Evolutionary conservation across 371 early-diverging fungal genomes (phyloP), one percentile per base, ranked within the genome.

Genomic region (Mucor racemosus): DNA sequence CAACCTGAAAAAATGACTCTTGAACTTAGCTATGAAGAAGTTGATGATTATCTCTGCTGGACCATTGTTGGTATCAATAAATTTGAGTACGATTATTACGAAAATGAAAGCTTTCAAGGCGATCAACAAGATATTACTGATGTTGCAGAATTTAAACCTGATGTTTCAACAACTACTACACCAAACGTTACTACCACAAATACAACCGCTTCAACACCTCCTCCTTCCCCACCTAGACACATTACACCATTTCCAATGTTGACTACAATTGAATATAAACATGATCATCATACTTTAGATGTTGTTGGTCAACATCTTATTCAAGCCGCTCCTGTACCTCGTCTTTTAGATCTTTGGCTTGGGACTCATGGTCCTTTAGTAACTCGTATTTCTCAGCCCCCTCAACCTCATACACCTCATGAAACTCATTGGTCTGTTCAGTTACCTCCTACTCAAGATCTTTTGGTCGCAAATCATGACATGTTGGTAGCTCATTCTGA

Each of bases 21-120:
- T 21, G 71, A 68, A 26, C 26, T 69, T 4, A 58, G 60, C 40
- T 33, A 58, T 38, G 77, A 76, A 59, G 71, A 70, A 36, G 75
- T 92, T 14, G 91, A 92, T 70, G 93, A 94, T 65, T 88, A 88
- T 74, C 81, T 91, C 42, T 94, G 93, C 77, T 94, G 94, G 94
- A 94, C 94, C 6, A 92, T 93, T 64, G 92, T 93, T 36, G 91
- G 92, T 53, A 80, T 82, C 44, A 68, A 81, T 48, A 84, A 81
- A 54, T 84, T 84, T 66, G 84, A 85, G 54, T 84, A 84, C 61
- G 77, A 77, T 3, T 84, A 79, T 67, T 71, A 75, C n/a, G 83
- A 82, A 10, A 67, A 74, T 67, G 76, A 73, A 73, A 46, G 46
- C 55, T 71, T 68, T 58, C 61, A 76, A 13, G 60, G 59, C 14